Percentiles rank a stretch among this genome's conserved stretches.
Conservation (phyloP, 1,139 yeast genomes). For the Pichia sorboxylosa region DNA sequence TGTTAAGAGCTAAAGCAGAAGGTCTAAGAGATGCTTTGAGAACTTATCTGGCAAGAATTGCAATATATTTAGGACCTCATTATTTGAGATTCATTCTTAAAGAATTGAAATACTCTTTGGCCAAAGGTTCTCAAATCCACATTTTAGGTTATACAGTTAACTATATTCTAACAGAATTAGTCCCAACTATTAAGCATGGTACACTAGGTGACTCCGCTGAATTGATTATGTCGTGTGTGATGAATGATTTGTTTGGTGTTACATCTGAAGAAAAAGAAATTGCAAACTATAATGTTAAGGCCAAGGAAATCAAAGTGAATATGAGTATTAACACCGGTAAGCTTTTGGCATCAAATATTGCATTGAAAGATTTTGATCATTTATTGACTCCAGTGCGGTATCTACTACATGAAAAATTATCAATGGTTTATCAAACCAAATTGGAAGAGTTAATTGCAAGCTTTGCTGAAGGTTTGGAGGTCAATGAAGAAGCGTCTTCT, state of each 20-base stretch:
- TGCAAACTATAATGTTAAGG: conserved; percentile 75
- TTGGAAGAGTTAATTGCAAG: conserved; percentile 71
- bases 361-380: conserved; percentile 45
- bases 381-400: conserved; percentile 62
- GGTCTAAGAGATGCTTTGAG: conserved; percentile 84
- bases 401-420: conserved; percentile 53
- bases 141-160: conserved; percentile 85
- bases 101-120: conserved; percentile 68
- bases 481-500: conserved; percentile 50
- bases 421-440: conserved; percentile 59
- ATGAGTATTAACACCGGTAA: conserved; percentile 87
- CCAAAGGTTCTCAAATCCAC: conserved; percentile 89
- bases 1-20: conserved; percentile 75
- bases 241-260: conserved; percentile 90
- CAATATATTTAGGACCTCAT: conserved; percentile 54
- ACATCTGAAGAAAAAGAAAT: conserved; percentile 94
- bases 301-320: conserved; percentile 84
- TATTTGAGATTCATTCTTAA: conserved; percentile 65
- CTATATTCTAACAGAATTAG: conserved; percentile 48
- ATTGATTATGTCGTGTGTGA: conserved; percentile 56
- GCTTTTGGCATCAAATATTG: conserved; percentile 53
- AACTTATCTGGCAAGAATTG: conserved; percentile 58
- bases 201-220: conserved; percentile 63
- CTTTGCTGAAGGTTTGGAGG: conserved; percentile 64
- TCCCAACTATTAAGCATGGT: conserved; percentile 41